Conservation (phyloP, 352 stramenopile species). For the Pythium coloratum region DNA sequence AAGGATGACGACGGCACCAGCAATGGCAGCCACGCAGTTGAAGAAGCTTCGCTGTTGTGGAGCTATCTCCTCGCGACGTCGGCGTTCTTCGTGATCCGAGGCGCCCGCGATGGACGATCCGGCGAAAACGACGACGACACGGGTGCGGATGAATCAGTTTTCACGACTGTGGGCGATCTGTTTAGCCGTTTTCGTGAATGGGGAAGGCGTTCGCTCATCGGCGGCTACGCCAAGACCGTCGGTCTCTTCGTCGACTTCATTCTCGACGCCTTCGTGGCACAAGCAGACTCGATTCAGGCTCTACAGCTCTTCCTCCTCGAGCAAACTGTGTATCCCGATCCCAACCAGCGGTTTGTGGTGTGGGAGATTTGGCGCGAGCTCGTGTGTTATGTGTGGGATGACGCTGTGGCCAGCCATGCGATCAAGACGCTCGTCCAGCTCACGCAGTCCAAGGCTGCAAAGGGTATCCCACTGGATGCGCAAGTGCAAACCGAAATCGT, state of each 20-base stretch:
- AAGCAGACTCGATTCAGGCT: conserved; percentile 28
- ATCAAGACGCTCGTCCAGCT: conserved; percentile 44
- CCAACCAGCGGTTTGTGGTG: conserved; percentile 40
- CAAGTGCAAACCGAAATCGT: conserved; percentile 38
- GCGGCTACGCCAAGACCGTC: conserved; percentile 4
- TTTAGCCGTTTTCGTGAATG: conserved; percentile 44
- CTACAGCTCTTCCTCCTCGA: conserved; percentile 55
- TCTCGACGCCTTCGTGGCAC: conserved; percentile 31
- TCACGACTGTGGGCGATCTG: conserved; percentile 28
- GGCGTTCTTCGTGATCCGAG: conserved; percentile 12
- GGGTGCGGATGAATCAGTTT: not conserved
- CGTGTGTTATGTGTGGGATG: conserved; percentile 53
- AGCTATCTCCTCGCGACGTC: conserved; percentile 7
- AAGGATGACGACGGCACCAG: not conserved
- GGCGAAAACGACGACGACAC: not conserved
- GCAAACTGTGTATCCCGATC: conserved; percentile 49
- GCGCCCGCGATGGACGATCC: not conserved
- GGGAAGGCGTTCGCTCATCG: conserved; percentile 20
- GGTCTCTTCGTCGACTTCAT: conserved; percentile 46
- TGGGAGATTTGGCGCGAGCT: conserved; percentile 63
- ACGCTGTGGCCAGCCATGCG: conserved; percentile 26
- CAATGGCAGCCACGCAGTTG: not conserved
- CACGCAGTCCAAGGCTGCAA: conserved; percentile 29
- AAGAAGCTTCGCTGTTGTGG: conserved; percentile 7
- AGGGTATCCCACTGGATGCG: conserved; percentile 24